A percentile compares a stretch with the other conserved stretches of the same genome.
These are phyloP conservation scores for Chrysanthemum seticuspe DNA, from an alignment of 129 eudicot genomes.

Conservation along the genomic window DNA sequence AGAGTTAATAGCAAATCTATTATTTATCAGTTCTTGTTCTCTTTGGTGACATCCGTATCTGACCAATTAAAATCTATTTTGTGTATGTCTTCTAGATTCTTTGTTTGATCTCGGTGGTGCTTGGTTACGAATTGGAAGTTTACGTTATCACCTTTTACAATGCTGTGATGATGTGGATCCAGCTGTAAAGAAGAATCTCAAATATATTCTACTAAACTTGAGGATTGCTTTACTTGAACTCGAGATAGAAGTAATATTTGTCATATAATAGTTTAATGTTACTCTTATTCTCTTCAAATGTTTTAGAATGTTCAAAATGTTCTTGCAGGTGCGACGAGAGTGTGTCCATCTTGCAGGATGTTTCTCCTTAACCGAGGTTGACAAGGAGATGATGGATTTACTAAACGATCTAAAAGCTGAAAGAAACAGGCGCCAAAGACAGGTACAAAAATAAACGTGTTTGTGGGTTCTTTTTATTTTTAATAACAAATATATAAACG, in stretches of 20 bases:
- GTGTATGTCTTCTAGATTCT: constrained; percentile 32
- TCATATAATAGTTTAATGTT: background rate
- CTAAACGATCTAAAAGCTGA: constrained; percentile 58
- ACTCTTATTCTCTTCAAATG: background rate
- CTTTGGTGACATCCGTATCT: constrained; percentile 3
- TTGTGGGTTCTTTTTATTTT: background rate
- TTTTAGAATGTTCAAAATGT: constrained; percentile 14
- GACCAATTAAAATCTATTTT: background rate
- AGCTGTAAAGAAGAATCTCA: constrained; percentile 60
- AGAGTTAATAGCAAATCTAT: constrained; percentile 1
- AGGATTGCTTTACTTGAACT: constrained; percentile 69
- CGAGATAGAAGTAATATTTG: constrained; percentile 60
- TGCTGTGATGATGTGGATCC: constrained; percentile 88
- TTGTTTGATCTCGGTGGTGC: constrained; percentile 50
- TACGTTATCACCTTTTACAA: constrained; percentile 75
- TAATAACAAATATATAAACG: background rate
- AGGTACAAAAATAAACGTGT: constrained; percentile 32
- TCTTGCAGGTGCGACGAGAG: constrained; percentile 61
- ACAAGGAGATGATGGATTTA: constrained; percentile 32
- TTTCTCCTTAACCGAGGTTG: constrained; percentile 38
- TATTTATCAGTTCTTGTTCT: background rate
- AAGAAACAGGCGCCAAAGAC: constrained; percentile 44
- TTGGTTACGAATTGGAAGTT: constrained; percentile 72
- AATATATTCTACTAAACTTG: constrained; percentile 51
- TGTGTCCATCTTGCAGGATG: constrained; percentile 70